Evolutionary conservation across 2,329 filamentous ascomycete species (phyloP).

Genomic region (Apiospora pterosperma): DNA sequence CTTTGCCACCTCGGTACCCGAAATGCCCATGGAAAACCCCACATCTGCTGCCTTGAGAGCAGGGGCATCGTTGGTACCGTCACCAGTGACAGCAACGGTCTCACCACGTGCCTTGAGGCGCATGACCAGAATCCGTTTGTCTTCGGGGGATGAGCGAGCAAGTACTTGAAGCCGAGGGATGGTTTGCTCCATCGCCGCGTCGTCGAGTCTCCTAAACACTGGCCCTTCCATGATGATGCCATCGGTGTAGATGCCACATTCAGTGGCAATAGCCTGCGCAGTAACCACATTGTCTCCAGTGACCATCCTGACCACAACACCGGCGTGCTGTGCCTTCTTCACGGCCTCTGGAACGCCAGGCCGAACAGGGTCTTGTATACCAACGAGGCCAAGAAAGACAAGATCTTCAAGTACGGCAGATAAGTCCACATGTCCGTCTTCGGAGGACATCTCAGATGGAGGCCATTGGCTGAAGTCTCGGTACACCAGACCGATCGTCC

Average conservation of each 20-base stretch:
- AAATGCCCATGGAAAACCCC: slow-evolving; percentile 66
- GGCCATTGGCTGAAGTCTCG: slow-evolving; percentile 72
- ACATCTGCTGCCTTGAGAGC: slow-evolving; percentile 64
- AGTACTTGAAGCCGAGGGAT: slow-evolving; percentile 61
- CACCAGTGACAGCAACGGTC: slow-evolving; percentile 62
- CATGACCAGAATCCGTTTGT: slow-evolving; percentile 61
- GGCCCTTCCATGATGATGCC: slow-evolving; percentile 68
- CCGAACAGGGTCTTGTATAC: slow-evolving; percentile 72
- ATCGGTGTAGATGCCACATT: slow-evolving; percentile 67
- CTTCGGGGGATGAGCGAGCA: slow-evolving; percentile 63
- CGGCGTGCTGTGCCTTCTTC: slow-evolving; percentile 61
- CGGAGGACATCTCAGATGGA: slow-evolving; percentile 57
- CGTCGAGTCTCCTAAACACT: slow-evolving; percentile 58
- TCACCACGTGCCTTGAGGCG: slow-evolving; percentile 60
- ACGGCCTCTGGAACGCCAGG: slow-evolving; percentile 67
- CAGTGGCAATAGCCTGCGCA: slow-evolving; percentile 67
- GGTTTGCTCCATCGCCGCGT: slow-evolving; percentile 54
- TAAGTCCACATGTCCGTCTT: slow-evolving; percentile 59
- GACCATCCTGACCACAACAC: slow-evolving; percentile 72
- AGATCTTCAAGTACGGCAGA: slow-evolving; percentile 66
- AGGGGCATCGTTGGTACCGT: slow-evolving; percentile 65
- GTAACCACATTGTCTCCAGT: slow-evolving; percentile 72
- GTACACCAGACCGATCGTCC: slow-evolving; percentile 73
- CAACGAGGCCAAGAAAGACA: slow-evolving; percentile 69
- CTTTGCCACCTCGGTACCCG: slow-evolving; percentile 65